Percentiles rank a stretch among this genome's conserved stretches.
phyloP scores from a whole-genome alignment of 768 basidiomycete genomes.

The Mycena albidolilacea region DNA sequence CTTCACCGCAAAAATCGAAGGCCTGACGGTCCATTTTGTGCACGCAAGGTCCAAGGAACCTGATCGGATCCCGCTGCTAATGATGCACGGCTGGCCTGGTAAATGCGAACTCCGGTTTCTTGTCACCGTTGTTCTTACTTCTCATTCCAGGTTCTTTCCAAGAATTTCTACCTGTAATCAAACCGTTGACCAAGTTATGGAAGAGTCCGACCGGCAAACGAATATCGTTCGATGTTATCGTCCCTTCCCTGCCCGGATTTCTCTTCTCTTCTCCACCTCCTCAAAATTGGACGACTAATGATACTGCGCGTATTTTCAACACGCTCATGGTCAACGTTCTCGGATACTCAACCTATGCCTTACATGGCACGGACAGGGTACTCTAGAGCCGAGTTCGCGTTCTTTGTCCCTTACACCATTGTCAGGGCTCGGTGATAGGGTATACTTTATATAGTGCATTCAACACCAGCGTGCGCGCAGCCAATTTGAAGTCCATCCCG shows the following conservation, averaged over 20 bases:
- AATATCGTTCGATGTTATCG: conserved; percentile 25
- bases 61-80: conserved; percentile 29
- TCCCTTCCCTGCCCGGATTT: conserved; percentile 39
- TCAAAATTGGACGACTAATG: conserved; percentile 35
- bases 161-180: conserved; percentile 30
- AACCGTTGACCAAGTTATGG: conserved; percentile 20
- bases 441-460: conserved; percentile 24
- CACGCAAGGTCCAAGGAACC: conserved; percentile 19
- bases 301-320: conserved; percentile 47
- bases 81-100: conserved; percentile 37
- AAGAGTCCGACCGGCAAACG: conserved; percentile 9
- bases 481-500: conserved; percentile 19
- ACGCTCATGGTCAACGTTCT: conserved; percentile 47
- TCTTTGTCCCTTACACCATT: not conserved
- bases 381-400: not conserved
- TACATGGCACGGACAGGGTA: conserved; percentile 45
- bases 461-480: conserved; percentile 24
- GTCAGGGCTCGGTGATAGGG: conserved; percentile 12
- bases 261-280: conserved; percentile 39
- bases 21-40: conserved; percentile 31
- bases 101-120: not conserved
- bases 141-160: conserved; percentile 28
- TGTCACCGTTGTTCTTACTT: not conserved
- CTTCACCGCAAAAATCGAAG: conserved; percentile 37
- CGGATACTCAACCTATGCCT: conserved; percentile 43